Evolutionary conservation across 768 basidiomycete species (phyloP), one percentile per base, ranked within the genome.

Genomic region (Mycena sanguinolenta): DNA sequence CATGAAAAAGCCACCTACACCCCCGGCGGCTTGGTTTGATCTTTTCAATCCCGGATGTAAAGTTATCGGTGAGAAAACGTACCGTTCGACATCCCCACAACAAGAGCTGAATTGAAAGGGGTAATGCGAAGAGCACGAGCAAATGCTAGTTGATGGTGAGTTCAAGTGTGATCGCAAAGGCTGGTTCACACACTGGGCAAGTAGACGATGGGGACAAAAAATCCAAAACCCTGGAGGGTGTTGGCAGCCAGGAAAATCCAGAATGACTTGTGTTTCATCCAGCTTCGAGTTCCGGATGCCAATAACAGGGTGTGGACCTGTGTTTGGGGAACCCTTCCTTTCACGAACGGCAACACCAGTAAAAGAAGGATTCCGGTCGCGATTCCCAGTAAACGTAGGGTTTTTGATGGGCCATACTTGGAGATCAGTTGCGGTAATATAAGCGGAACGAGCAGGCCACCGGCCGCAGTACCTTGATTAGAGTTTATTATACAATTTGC

Each of bases 381-480:
- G 44, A 77, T 65, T 4, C 75, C 67, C 17, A 79, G 69, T 25
- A 77, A 74, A 6, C 79, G 75, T 21, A 79, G 74, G 0, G 81
- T 75, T 30, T 49, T 74, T 9, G 60, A 61, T 0, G 72, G 53
- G 49, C 78, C 81, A 49, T 71, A 77, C 3, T 46, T 62, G 4
- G 32, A 55, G 46, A 82, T 73, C 19, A 82, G 63, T 13, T n/a
- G 71, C 8, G 80, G 78, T 5, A 80, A 44, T 3, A 74, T 50
- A 25, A 81, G 63, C 0, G 79, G 79, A 19, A 79, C 69, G 30
- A 80, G 34, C 13, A 79, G 42, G 28, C 79, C 81, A 12, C 80
- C 81, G 0, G 67, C 58, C 0, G 74, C 68, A 28, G 77, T 77
- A 12, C 77, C 76, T 78, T 52, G 5, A 32, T 17, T 36, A 19